Evolutionary conservation across 2,329 filamentous ascomycete species (phyloP), one percentile per base, ranked within the genome.

Genomic region (Fusarium sarcochroum): DNA sequence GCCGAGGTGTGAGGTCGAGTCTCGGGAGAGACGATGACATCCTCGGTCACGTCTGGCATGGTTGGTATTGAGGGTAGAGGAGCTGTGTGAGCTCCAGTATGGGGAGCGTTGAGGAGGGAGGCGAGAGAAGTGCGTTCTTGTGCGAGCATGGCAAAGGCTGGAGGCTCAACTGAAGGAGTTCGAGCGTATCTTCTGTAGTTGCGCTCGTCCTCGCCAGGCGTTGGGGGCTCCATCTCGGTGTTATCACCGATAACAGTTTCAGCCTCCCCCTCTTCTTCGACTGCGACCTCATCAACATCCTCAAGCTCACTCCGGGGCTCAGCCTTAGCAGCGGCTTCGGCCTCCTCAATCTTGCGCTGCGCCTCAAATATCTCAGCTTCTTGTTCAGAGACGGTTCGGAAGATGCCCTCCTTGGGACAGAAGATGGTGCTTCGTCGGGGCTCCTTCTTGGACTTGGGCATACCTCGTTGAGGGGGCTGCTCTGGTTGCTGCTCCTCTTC

Each of bases 161-260:
- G 88, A 20, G 87, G 88, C 15, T 90, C 88, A 40, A 87, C 84
- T 0, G 88, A 90, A 14, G 88, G 88, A 3, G 88, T 89, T 63
- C 87, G 83, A 14, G 87, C 84, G 75, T 84, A 89, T 66, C 80
- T 79, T 27, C 80, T 75, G 32, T 76, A 76, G 50, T 79, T 76
- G 35, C 71, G 70, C 27, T 79, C 76, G 5, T 76, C 68, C 14
- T 79, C 79, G 66, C 71, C 4, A 50, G 76, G 75, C 17, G 79
- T 77, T 9, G 77, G 76, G 13, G 77, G 78, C 44, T 78, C 75
- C 27, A 72, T 68, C 27, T 68, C 61, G 11, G 32, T 61, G 27
- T 66, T 55, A 20, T 66, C 49, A 13, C 56, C 57, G 14, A 58
- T 48, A 7, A 56, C 48, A 5, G 74, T 71, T 13, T 78, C 73